Percentiles rank a stretch among this genome's conserved stretches.
phyloP scores from a whole-genome alignment of 257 asterid species.

The Nicotiana attenuata region DNA sequence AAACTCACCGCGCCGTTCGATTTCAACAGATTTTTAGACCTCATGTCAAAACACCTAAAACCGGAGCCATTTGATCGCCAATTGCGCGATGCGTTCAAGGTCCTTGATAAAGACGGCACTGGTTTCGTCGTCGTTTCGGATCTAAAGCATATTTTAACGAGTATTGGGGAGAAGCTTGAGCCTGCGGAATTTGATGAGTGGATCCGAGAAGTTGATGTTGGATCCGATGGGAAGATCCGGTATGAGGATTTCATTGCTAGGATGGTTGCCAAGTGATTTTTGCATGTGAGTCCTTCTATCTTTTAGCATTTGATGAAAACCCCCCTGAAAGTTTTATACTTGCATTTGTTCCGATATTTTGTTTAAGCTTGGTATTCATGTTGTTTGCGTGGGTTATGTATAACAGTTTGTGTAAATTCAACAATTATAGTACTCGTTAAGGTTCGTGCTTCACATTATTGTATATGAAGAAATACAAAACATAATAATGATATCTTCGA shows the following conservation, averaged over 20 bases:
- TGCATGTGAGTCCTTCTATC: not conserved
- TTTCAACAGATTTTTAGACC: constrained; percentile 46
- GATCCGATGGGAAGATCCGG: constrained; percentile 82
- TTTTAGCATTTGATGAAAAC: not conserved
- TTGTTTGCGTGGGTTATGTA: not conserved
- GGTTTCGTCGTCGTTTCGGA: constrained; percentile 76
- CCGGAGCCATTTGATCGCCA: constrained; percentile 88
- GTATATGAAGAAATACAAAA: no score
- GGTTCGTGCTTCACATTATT: no score
- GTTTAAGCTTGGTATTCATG: not conserved
- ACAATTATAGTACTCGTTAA: no score
- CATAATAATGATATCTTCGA: no score
- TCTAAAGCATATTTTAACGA: constrained; percentile 79
- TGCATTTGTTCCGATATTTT: not conserved
- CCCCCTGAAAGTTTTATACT: not conserved
- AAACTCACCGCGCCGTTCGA: constrained; percentile 51
- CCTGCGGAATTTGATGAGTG: constrained; percentile 89
- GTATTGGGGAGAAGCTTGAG: constrained; percentile 84
- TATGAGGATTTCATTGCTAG: constrained; percentile 84
- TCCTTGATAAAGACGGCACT: constrained; percentile 72
- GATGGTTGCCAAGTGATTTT: constrained; percentile 72
- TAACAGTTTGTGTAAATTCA: not conserved
- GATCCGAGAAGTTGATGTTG: constrained; percentile 93
- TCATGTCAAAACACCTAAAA: constrained; percentile 61
- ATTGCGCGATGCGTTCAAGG: constrained; percentile 87